Base-by-base conservation (phyloP, 345 rosid species). In the Heritiera littoralis region DNA sequence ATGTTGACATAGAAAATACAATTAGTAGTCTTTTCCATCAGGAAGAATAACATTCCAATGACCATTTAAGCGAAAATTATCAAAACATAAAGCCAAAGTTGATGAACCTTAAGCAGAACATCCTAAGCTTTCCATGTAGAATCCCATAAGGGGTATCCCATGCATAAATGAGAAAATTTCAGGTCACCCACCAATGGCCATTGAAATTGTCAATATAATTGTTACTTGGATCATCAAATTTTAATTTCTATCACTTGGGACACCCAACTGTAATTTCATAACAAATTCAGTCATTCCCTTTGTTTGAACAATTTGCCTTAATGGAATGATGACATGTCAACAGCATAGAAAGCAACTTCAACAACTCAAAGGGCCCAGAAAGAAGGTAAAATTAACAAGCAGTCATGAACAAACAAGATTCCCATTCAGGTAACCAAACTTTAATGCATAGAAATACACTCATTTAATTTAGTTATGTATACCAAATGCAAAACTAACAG, bases 91-190 rank as follows among this genome's bases (percentile, higher is more conserved):
- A 7, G 54, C 15, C 72, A 67, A n/a, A 68, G 17, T 18, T 20
- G 48, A 66, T 38, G 49, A 41, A 40, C 71, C 71, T 38, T 65
- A 38, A 38, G 23, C 69, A 65, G 38, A 65, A 65, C 40, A 65
- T 38, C 46, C 4, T 38, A 35, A 7, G 46, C 46, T 38, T 65
- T 23, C 46, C 43, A 65, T 38, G 45, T 14, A 65, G 69, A 38
- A 35, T 65, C 46, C 54, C 54, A 12, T 20, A 67, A 67, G 30
- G 72, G 15, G 35, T 5, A 45, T 23, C 5, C 35, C 14, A 9
- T 20, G n/a, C 15, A n/a, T 9, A 43, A 43, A n/a, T 11, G 52
- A n/a, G 52, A 43, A 67, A 67, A 67, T 43, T 43, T n/a, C 54
- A 66, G 15, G 51, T n/a, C 32, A 65, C 14, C 20, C 43, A 32